Percentiles rank a stretch among this genome's conserved stretches.
These are phyloP conservation scores for Fusarium austroafricanum DNA, from an alignment of 2,329 filamentous ascomycete genomes.

Conservation along the genomic window DNA sequence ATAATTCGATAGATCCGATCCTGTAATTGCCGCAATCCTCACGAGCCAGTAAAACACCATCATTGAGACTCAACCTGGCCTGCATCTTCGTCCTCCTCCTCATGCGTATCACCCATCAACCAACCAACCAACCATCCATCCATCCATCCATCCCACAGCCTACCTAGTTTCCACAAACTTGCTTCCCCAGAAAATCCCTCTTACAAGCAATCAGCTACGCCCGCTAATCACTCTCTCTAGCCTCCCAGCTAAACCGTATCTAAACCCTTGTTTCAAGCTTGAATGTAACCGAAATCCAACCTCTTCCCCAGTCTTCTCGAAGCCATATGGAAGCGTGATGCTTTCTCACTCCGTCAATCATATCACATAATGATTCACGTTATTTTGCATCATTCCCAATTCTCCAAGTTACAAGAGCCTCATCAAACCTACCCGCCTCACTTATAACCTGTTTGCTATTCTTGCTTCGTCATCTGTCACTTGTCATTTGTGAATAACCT, in stretches of 20 bases:
- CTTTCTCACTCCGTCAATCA: neutral
- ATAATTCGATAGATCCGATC: neutral
- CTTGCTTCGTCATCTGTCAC: neutral
- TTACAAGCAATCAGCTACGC: slow-evolving; percentile 1
- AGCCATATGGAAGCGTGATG: slow-evolving; percentile 19
- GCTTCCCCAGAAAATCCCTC: slow-evolving; percentile 33
- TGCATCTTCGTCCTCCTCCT: neutral
- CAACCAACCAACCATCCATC: neutral
- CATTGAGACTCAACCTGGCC: neutral
- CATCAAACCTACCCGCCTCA: slow-evolving; percentile 1
- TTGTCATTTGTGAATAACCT: slow-evolving; percentile 3
- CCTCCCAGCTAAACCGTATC: neutral
- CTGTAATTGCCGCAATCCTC: neutral
- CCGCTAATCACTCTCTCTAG: slow-evolving; percentile 12
- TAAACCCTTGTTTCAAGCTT: slow-evolving; percentile 12
- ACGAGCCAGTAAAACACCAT: neutral
- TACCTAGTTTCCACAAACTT: slow-evolving; percentile 26
- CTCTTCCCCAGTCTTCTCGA: slow-evolving; percentile 13
- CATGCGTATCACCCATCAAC: too few relatives aligned
- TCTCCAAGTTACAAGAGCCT: neutral
- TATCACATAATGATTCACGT: slow-evolving; percentile 6
- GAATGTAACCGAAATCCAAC: slow-evolving; percentile 7
- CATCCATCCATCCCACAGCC: slow-evolving; percentile 13
- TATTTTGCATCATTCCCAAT: slow-evolving; percentile 5
- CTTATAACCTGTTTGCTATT: neutral